Evolutionary conservation across 495 filamentous ascomycete species (phyloP).

Genomic region (Penicillium antarcticum): DNA sequence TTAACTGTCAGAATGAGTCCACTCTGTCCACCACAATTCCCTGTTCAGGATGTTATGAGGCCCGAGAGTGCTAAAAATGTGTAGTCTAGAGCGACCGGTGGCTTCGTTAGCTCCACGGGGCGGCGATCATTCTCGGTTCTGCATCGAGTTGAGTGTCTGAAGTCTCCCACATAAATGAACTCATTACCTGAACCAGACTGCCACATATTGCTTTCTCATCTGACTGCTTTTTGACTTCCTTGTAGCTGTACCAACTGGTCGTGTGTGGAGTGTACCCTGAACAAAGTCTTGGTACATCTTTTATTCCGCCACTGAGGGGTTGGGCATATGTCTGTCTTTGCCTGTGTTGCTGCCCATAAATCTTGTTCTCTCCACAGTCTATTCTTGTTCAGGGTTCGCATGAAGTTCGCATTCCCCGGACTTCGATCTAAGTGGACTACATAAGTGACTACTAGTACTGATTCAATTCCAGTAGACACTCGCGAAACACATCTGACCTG

Average conservation of each 20-base stretch:
- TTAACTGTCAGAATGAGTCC: too few species aligned
- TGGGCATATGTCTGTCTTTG: too few species aligned
- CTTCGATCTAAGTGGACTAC: neutral
- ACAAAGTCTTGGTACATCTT: neutral
- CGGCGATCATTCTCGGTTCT: constrained; percentile 23
- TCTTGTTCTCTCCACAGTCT: neutral
- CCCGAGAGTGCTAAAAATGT: constrained; percentile 8
- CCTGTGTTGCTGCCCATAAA: neutral
- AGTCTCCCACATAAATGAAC: neutral
- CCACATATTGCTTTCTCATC: neutral
- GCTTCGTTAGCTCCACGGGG: constrained; percentile 16
- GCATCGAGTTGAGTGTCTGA: constrained; percentile 25
- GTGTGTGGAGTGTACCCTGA: neutral
- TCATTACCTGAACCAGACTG: constrained; percentile 16
- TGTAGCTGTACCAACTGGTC: neutral
- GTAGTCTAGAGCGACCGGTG: constrained; percentile 18
- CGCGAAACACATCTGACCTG: too few species aligned
- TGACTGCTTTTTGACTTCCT: too few species aligned
- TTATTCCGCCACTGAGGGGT: constrained; percentile 14
- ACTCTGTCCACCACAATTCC: neutral
- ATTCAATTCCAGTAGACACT: too few species aligned
- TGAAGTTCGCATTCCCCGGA: constrained; percentile 3
- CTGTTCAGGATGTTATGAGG: neutral
- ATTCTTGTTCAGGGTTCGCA: constrained; percentile 1
- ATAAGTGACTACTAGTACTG: too few species aligned